Conservation (phyloP, 192 early-diverging fungal species). For the Backusella sp. region DNA sequence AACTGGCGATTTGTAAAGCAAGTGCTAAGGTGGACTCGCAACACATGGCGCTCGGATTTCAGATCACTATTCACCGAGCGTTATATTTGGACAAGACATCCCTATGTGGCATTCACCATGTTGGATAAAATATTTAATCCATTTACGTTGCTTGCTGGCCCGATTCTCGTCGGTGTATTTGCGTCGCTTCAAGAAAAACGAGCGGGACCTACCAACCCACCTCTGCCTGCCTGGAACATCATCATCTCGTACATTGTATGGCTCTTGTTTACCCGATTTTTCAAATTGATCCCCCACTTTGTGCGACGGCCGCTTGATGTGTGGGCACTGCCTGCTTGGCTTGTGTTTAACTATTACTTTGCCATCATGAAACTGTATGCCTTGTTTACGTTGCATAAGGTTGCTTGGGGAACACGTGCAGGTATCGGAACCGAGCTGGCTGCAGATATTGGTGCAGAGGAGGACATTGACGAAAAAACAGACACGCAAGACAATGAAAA, state of each 20-base stretch:
- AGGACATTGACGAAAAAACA: background rate
- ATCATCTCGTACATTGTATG: conserved; percentile 57
- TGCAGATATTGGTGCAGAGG: conserved; percentile 26
- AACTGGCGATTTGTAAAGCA: conserved; percentile 75
- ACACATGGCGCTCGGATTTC: conserved; percentile 72
- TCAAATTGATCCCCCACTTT: conserved; percentile 69
- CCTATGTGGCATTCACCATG: conserved; percentile 74
- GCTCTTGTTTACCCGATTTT: conserved; percentile 60
- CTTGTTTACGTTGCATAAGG: conserved; percentile 67
- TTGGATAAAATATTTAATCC: conserved; percentile 77
- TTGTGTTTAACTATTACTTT: conserved; percentile 74
- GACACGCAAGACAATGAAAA: background rate
- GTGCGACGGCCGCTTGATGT: conserved; percentile 63
- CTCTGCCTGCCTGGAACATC: conserved; percentile 62
- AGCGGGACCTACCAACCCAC: conserved; percentile 17
- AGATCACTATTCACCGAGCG: conserved; percentile 63
- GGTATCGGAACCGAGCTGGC: conserved; percentile 41
- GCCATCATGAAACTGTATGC: conserved; percentile 70
- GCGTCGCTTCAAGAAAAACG: conserved; percentile 38
- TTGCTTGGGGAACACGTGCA: conserved; percentile 68
- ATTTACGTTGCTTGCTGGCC: conserved; percentile 64
- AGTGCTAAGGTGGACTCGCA: conserved; percentile 70
- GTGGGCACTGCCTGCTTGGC: conserved; percentile 59
- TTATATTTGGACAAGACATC: conserved; percentile 61
- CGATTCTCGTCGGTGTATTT: conserved; percentile 56